Conservation (phyloP, 148 eudicot genomes). For the Amaranthus cruentus region DNA sequence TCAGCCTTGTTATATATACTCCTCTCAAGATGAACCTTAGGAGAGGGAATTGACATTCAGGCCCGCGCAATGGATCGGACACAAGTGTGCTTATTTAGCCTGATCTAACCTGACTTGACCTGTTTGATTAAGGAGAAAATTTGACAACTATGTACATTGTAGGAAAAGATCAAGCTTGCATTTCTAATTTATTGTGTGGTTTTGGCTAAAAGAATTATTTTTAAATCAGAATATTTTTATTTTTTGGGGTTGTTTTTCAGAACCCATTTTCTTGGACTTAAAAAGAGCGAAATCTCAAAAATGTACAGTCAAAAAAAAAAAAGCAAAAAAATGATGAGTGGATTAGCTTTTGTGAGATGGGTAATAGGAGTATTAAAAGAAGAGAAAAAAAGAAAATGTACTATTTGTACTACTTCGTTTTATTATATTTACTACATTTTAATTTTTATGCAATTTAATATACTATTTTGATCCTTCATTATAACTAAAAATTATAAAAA, state of each 20-base stretch:
- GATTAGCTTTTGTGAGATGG: conserved; percentile 21
- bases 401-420: neutral
- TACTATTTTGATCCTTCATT: no score
- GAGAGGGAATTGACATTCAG: neutral
- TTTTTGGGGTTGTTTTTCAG: neutral
- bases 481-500: no score
- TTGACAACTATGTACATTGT: conserved; percentile 32
- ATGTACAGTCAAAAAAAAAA: conserved; percentile 22
- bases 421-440: no score
- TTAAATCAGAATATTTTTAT: neutral
- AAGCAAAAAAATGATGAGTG: neutral
- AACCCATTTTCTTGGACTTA: conserved; percentile 10
- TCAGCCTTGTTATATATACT: conserved; percentile 10
- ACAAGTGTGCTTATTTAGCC: no score
- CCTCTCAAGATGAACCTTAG: neutral
- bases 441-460: no score
- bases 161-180: conserved; percentile 20
- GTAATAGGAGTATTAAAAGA: conserved; percentile 11
- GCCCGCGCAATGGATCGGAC: no score
- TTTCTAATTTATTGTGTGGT: conserved; percentile 23
- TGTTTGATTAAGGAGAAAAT: no score
- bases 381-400: conserved; percentile 18
- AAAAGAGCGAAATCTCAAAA: conserved; percentile 1
- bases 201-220: neutral
- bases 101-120: no score